Evolutionary conservation across 257 asterid genomes (phyloP).

Genomic region (Fraxinus cuspidata): DNA sequence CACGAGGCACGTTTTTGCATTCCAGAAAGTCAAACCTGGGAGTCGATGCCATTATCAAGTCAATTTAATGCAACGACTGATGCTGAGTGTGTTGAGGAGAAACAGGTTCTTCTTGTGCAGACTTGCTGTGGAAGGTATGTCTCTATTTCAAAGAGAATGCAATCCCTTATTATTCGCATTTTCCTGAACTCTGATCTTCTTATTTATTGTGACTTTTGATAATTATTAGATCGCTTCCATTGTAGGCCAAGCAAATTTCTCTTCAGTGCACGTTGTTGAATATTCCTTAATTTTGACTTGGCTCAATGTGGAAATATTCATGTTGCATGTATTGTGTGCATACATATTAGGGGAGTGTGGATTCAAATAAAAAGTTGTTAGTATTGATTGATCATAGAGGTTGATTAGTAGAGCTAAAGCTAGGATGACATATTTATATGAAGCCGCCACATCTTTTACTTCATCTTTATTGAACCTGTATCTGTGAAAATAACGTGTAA

Average conservation of each 20-base stretch:
- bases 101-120: conserved; percentile 67
- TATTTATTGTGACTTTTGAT: conserved; percentile 7
- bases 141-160: conserved; percentile 18
- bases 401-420: background rate
- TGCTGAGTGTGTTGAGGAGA: conserved; percentile 51
- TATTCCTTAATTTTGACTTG: conserved; percentile 7
- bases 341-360: background rate
- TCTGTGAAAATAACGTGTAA: background rate
- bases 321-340: background rate
- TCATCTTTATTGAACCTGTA: background rate
- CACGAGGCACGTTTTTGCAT: conserved; percentile 64
- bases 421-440: background rate
- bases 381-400: background rate
- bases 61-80: conserved; percentile 51
- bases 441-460: background rate
- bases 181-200: conserved; percentile 10
- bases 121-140: conserved; percentile 90
- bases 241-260: conserved; percentile 2
- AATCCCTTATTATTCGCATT: conserved; percentile 4
- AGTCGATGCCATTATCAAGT: conserved; percentile 70
- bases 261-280: conserved; percentile 6
- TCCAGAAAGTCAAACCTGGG: conserved; percentile 93
- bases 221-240: background rate
- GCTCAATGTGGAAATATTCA: background rate
- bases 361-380: background rate